Base-by-base conservation (phyloP, 2,329 filamentous ascomycete species). In the Colletotrichum sp. region DNA sequence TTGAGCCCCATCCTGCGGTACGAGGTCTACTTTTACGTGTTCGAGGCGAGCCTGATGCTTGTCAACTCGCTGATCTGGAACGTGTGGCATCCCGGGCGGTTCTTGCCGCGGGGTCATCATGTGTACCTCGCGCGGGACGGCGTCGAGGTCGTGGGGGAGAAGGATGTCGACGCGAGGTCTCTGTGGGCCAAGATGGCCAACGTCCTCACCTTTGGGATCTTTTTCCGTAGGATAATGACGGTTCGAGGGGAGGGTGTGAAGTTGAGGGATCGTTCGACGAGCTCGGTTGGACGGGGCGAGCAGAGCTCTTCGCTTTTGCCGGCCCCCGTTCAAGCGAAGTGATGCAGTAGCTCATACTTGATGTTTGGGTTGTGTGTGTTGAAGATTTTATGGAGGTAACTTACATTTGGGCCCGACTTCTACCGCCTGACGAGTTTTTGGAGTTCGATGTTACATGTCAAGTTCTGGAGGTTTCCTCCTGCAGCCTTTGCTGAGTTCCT, bases 11-110 rank as follows among this genome's bases (percentile, higher is more conserved):
- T 90, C n/a, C 70, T 92, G 24, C 85, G 89, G 18, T 89, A 91
- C 78, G 90, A 92, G 81, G 90, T 87, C 85, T 92, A 87, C 82
- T 92, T 92, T 77, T 91, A 89, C 79, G 84, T 91, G 26, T 92
- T 92, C 72, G 90, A 92, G 82, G 88, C 86, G 1, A 78, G 80
- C 0, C 80, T 90, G 8, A 92, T 92, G 90, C 78, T 91, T 1
- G 39, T 79, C 65, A 92, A 92, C 79, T 84, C 85, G 12, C 81
- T 85, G 16, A 78, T 92, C 77, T 85, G 89, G 81, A 92, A 91
- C 75, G 55, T 85, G 3, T 82, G 87, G 6, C 88, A 92, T 77
- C 90, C 90, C 16, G 85, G 90, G 28, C 84, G 83, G 26, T 90
- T 85, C 78, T 81, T 92, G 21, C 91, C 90, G 0, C 78, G 82